Evolutionary conservation across 78 protist genomes (phyloP).

Genomic region (Parvularia atlantis): DNA sequence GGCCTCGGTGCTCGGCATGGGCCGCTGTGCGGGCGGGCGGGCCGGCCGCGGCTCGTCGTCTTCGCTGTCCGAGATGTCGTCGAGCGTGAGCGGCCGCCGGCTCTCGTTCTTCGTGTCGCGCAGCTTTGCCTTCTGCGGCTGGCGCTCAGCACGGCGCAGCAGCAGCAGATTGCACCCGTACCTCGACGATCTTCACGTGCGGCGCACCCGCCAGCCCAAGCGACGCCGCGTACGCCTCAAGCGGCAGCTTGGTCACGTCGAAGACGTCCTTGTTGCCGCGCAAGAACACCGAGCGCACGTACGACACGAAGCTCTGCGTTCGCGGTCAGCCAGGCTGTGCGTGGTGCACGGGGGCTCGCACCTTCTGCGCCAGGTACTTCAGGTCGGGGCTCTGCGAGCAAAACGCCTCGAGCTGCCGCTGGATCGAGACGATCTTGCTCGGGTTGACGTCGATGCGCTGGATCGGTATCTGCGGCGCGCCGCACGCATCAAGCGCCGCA

Average conservation of each 20-base stretch:
- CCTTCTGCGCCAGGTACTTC: constrained; percentile 54
- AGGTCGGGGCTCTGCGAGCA: constrained; percentile 30
- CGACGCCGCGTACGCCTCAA: neutral
- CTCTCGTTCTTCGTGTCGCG: neutral
- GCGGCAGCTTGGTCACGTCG: constrained; percentile 22
- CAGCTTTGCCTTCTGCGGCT: neutral
- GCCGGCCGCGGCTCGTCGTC: neutral
- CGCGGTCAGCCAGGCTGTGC: neutral
- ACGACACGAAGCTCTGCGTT: constrained; percentile 38
- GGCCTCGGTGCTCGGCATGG: neutral
- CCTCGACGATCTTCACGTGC: neutral
- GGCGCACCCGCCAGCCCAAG: constrained; percentile 8
- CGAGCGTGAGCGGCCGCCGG: neutral
- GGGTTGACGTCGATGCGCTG: constrained; percentile 11
- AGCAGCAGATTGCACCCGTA: neutral
- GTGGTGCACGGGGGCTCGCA: neutral
- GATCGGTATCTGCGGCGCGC: neutral
- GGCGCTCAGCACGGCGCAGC: neutral
- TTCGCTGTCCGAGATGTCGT: no score
- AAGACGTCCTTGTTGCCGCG: constrained; percentile 35
- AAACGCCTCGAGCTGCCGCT: neutral
- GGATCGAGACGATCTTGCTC: neutral
- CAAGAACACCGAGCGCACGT: constrained; percentile 42
- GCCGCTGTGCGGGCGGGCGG: neutral
- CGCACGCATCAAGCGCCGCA: neutral